These are phyloP conservation scores for Phytophthora macrochlamydospora DNA, from an alignment of 352 stramenopile genomes.

Conservation along the genomic window DNA sequence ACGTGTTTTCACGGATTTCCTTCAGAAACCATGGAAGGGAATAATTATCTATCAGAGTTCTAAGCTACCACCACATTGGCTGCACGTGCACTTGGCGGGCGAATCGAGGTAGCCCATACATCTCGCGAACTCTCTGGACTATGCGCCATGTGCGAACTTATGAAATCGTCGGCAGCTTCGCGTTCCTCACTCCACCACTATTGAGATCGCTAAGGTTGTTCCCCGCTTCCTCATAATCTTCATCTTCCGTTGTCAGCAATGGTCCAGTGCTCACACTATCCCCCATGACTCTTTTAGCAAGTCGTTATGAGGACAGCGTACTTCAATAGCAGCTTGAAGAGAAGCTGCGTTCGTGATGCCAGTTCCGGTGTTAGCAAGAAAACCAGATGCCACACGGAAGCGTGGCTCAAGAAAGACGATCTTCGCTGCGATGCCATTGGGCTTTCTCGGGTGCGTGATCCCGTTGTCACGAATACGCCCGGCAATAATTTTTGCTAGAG, in stretches of 20 bases:
- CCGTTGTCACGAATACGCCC: neutral
- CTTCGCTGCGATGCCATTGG: neutral
- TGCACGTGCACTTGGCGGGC: neutral
- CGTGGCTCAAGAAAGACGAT: neutral
- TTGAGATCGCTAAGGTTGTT: neutral
- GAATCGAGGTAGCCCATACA: neutral
- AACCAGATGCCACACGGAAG: neutral
- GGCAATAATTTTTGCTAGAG: neutral
- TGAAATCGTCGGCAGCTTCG: neutral
- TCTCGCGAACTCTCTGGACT: neutral
- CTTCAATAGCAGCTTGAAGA: constrained; percentile 1
- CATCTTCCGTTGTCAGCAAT: neutral
- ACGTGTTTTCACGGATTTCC: too few relatives aligned
- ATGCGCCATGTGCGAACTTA: neutral
- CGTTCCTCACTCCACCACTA: neutral
- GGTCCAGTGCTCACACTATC: neutral
- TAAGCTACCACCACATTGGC: neutral
- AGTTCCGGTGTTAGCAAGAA: neutral
- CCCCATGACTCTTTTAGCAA: neutral
- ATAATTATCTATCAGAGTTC: neutral
- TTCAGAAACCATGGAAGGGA: too few relatives aligned
- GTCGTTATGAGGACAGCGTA: neutral
- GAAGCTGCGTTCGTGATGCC: neutral
- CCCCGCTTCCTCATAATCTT: neutral
- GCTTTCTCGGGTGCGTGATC: neutral